Conservation (phyloP, 2,329 filamentous ascomycete genomes). For the Aspergillus fijiensis region DNA sequence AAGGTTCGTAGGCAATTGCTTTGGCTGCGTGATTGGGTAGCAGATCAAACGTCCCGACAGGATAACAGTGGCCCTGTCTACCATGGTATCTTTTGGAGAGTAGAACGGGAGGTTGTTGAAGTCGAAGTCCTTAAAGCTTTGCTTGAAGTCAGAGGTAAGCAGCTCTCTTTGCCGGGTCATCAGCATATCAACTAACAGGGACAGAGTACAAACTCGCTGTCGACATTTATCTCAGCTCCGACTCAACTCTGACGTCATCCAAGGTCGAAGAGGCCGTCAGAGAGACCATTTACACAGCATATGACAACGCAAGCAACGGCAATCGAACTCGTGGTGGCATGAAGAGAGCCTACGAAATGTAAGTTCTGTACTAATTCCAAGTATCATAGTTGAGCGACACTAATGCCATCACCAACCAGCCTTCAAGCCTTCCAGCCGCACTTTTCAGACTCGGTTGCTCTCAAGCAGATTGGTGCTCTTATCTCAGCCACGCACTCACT, state of each 20-base stretch:
- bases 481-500: constrained; percentile 63
- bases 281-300: constrained; percentile 54
- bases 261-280: constrained; percentile 56
- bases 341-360: constrained; percentile 61
- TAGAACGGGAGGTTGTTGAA: constrained; percentile 53
- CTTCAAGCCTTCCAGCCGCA: constrained; percentile 45
- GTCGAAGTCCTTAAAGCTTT: constrained; percentile 58
- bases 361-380: constrained; percentile 22
- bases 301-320: constrained; percentile 66
- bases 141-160: constrained; percentile 47
- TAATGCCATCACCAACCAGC: constrained; percentile 27
- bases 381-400: background rate
- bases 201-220: constrained; percentile 44
- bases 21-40: constrained; percentile 63
- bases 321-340: constrained; percentile 62
- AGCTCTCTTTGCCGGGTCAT: background rate
- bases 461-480: constrained; percentile 52
- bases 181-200: constrained; percentile 15
- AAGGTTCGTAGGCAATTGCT: constrained; percentile 52
- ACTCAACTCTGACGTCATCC: constrained; percentile 39
- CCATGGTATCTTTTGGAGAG: constrained; percentile 50
- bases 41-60: constrained; percentile 17
- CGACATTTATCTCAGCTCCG: constrained; percentile 40
- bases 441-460: constrained; percentile 40
- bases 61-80: constrained; percentile 34